Conservation (phyloP, 2,329 filamentous ascomycete species). For the Colletotrichum ledebouriae region DNA sequence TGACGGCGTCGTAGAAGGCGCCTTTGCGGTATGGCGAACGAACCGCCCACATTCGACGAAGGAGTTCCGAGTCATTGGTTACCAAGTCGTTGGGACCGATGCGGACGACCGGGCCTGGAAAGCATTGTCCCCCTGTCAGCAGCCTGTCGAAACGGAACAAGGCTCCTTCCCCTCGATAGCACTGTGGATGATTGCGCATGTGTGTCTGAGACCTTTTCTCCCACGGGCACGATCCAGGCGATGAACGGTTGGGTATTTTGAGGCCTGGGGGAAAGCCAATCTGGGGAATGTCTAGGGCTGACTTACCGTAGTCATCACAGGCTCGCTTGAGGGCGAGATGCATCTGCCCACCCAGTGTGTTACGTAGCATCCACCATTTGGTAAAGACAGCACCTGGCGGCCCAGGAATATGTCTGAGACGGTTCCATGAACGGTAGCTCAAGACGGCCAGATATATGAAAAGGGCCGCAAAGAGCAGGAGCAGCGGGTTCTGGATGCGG, state of each 20-base stretch:
- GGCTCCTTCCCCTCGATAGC: neutral
- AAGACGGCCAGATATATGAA: slow-evolving; percentile 34
- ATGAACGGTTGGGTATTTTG: slow-evolving; percentile 7
- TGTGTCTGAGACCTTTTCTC: slow-evolving; percentile 41
- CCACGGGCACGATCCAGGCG: slow-evolving; percentile 4
- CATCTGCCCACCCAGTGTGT: slow-evolving; percentile 44
- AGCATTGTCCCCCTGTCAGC: slow-evolving; percentile 34
- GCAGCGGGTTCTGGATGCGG: slow-evolving; percentile 21
- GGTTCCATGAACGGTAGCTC: slow-evolving; percentile 48
- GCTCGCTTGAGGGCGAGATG: slow-evolving; percentile 44
- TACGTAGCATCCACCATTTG: slow-evolving; percentile 51
- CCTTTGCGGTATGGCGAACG: slow-evolving; percentile 50
- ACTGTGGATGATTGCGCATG: slow-evolving; percentile 32
- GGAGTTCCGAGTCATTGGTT: slow-evolving; percentile 52
- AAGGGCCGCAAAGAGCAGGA: slow-evolving; percentile 24
- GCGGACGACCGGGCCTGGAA: slow-evolving; percentile 51
- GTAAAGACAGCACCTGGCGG: slow-evolving; percentile 51
- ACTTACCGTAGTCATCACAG: slow-evolving; percentile 43
- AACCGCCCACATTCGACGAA: slow-evolving; percentile 51
- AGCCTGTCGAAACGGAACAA: slow-evolving; percentile 38
- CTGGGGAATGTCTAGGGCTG: neutral
- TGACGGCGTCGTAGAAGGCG: slow-evolving; percentile 56
- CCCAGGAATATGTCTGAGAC: slow-evolving; percentile 52
- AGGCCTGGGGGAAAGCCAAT: neutral
- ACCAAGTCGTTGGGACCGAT: slow-evolving; percentile 53